These are phyloP conservation scores for Phanerodontia chrysosporium DNA, from an alignment of 768 basidiomycete species.

Conservation along the genomic window DNA sequence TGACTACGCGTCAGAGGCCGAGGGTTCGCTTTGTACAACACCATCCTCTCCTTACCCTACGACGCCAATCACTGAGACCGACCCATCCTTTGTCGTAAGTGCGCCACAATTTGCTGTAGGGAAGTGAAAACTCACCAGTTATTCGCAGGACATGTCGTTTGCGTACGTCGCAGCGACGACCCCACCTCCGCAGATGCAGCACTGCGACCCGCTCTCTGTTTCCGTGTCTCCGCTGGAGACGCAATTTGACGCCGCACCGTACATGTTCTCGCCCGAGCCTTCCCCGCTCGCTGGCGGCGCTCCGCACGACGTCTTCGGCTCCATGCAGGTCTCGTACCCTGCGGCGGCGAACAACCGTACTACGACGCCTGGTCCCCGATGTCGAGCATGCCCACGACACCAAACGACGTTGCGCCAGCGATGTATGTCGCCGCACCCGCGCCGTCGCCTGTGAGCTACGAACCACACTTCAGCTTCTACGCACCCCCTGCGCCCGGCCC, in stretches of 20 bases:
- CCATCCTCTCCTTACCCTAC: slow-evolving; percentile 19
- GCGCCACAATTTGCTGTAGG: neutral
- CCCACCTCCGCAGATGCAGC: slow-evolving; percentile 16
- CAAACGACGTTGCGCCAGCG: neutral
- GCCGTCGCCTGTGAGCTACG: neutral
- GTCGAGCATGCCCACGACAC: slow-evolving; percentile 24
- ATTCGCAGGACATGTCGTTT: slow-evolving; percentile 25
- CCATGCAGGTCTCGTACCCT: slow-evolving; percentile 16
- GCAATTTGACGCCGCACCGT: slow-evolving; percentile 9
- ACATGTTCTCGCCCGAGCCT: slow-evolving; percentile 2
- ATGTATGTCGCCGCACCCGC: neutral
- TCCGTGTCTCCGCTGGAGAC: slow-evolving; percentile 2
- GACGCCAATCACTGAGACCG: slow-evolving; percentile 17
- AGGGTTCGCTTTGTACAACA: slow-evolving; percentile 19
- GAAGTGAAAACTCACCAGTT: neutral
- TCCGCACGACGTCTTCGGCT: slow-evolving; percentile 17
- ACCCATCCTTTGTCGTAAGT: slow-evolving; percentile 27
- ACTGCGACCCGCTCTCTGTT: slow-evolving; percentile 15
- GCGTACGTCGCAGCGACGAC: slow-evolving; percentile 18
- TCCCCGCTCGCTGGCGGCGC: neutral
- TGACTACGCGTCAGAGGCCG: slow-evolving; percentile 15
- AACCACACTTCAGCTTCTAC: slow-evolving; percentile 1
- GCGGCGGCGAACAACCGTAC: slow-evolving; percentile 4
- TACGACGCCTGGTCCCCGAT: slow-evolving; percentile 19
- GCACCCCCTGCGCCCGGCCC: neutral